phyloP scores from a whole-genome alignment of 1,284 basidiomycete species.

The Moniliophthora roreri region DNA sequence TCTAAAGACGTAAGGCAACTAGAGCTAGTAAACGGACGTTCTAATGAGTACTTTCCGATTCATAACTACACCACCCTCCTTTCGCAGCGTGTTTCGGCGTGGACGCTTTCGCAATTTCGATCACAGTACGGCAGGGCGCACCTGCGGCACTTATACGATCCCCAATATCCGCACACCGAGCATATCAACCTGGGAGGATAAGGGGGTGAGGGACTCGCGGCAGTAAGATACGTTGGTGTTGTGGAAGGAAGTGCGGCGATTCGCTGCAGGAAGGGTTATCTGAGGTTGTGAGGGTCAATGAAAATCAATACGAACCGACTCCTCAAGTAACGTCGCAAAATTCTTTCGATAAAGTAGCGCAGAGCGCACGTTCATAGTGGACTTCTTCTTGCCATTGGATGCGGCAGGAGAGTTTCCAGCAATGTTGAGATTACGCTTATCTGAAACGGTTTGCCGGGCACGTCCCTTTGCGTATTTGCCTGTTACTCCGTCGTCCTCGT shows the following conservation, averaged over 20 bases:
- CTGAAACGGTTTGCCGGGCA: constrained; percentile 70
- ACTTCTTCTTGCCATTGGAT: constrained; percentile 61
- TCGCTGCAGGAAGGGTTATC: constrained; percentile 42
- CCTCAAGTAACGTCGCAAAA: constrained; percentile 68
- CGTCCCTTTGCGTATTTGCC: constrained; percentile 56
- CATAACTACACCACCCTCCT: constrained; percentile 41
- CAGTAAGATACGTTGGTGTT: constrained; percentile 60
- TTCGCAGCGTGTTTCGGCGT: constrained; percentile 65
- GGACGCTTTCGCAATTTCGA: constrained; percentile 51
- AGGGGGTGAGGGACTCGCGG: constrained; percentile 42
- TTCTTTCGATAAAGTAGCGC: constrained; percentile 81
- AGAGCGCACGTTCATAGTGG: constrained; percentile 75
- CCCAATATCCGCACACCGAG: constrained; percentile 71
- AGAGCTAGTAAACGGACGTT: too few relatives aligned
- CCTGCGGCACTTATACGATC: constrained; percentile 57
- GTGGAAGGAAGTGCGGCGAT: constrained; percentile 52
- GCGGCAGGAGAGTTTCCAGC: constrained; percentile 43
- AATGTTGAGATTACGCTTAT: constrained; percentile 58
- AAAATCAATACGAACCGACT: constrained; percentile 57
- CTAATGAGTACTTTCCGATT: too few relatives aligned
- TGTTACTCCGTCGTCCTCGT: constrained; percentile 43
- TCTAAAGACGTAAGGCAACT: too few relatives aligned
- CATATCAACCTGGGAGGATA: constrained; percentile 58
- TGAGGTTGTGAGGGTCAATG: constrained; percentile 1
- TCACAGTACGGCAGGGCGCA: constrained; percentile 64